Conservation (phyloP, 371 early-diverging fungal species). For the Circinella minor region DNA sequence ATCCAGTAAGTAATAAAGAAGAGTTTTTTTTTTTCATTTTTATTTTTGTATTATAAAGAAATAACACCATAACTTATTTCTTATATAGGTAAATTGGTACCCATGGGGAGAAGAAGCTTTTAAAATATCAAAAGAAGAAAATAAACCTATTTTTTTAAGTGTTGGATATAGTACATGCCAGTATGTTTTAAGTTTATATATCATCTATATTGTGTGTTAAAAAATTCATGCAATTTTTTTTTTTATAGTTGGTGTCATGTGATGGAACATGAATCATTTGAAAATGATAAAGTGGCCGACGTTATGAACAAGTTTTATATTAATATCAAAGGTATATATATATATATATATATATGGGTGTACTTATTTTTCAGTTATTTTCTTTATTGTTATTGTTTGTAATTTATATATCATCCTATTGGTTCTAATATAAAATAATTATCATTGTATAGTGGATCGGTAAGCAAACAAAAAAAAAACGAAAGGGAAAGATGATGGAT, state of each 20-base stretch:
- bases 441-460: conserved; percentile 35
- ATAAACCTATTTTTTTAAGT: conserved; percentile 69
- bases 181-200: conserved; percentile 21
- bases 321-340: conserved; percentile 55
- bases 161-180: conserved; percentile 77
- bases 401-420: too few relatives aligned
- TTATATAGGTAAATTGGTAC: conserved; percentile 66
- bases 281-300: conserved; percentile 57
- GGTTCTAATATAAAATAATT: too few relatives aligned
- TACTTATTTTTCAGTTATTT: too few relatives aligned
- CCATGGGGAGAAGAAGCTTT: conserved; percentile 78
- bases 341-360: neutral
- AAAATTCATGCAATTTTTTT: neutral
- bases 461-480: conserved; percentile 15
- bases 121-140: conserved; percentile 48
- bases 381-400: too few relatives aligned
- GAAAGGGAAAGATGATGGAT: neutral
- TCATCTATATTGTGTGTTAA: neutral
- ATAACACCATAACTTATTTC: too few relatives aligned
- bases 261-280: conserved; percentile 73
- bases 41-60: neutral
- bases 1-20: conserved; percentile 35
- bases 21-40: neutral
- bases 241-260: conserved; percentile 73
- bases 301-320: conserved; percentile 68